These are phyloP conservation scores for Hyaloscypha hepaticicola DNA, from an alignment of 495 filamentous ascomycete genomes.

Conservation along the genomic window DNA sequence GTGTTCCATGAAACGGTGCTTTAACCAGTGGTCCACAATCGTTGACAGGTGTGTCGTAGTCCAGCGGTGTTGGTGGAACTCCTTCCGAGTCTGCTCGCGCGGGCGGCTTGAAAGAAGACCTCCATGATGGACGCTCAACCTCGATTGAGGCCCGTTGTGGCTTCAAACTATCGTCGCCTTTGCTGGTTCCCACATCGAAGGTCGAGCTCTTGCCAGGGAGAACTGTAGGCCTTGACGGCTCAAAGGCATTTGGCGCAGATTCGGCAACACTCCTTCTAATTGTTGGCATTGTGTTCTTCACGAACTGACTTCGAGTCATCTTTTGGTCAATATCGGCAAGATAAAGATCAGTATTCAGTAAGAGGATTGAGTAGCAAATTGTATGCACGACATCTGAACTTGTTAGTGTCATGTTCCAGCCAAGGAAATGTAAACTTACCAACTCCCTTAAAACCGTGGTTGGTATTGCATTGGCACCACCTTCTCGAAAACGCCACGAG, in stretches of 20 bases:
- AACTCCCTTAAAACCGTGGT: conserved; percentile 86
- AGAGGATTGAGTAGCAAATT: conserved; percentile 91
- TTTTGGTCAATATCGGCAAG: conserved; percentile 91
- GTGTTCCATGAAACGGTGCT: conserved; percentile 70
- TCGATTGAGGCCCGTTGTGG: conserved; percentile 44
- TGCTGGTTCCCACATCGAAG: conserved; percentile 29
- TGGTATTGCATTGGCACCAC: conserved; percentile 94
- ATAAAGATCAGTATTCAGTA: conserved; percentile 96
- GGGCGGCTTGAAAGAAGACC: conserved; percentile 33
- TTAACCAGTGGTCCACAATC: conserved; percentile 71
- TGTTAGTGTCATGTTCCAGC: conserved; percentile 19
- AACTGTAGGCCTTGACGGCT: conserved; percentile 43
- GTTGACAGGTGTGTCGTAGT: conserved; percentile 35
- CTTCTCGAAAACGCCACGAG: conserved; percentile 81
- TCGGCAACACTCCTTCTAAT: conserved; percentile 74
- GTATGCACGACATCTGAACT: conserved; percentile 88
- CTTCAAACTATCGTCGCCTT: conserved; percentile 15
- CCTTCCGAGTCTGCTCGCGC: conserved; percentile 42
- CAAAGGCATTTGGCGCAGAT: conserved; percentile 64
- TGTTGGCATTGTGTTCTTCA: conserved; percentile 95
- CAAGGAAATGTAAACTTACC: conserved; percentile 52
- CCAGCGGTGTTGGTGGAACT: conserved; percentile 25
- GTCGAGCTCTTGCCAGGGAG: conserved; percentile 35
- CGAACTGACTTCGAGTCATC: conserved; percentile 91
- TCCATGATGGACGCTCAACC: conserved; percentile 38